These are phyloP conservation scores for Moesziomyces sp. DNA, from an alignment of 1,284 basidiomycete genomes.

Conservation along the genomic window DNA sequence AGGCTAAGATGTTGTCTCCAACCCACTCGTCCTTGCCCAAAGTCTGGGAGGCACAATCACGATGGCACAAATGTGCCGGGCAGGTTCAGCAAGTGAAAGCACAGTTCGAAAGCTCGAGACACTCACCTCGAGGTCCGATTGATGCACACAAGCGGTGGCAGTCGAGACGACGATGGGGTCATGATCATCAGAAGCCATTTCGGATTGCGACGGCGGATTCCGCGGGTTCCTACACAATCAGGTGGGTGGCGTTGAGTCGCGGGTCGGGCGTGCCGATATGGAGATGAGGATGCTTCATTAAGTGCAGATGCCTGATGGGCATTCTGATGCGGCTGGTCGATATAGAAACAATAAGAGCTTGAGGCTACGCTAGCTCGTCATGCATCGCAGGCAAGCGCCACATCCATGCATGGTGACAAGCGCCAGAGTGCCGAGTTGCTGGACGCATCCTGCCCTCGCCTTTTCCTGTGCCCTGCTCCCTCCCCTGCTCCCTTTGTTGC, in stretches of 20 bases:
- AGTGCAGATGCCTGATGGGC: background rate
- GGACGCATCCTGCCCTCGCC: no score
- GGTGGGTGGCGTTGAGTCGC: no score
- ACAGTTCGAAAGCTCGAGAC: background rate
- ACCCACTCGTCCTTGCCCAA: constrained; percentile 39
- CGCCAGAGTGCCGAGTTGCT: no score
- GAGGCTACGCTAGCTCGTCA: background rate
- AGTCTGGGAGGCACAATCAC: constrained; percentile 10
- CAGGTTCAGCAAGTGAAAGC: background rate
- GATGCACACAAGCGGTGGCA: constrained; percentile 31
- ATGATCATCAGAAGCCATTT: constrained; percentile 11
- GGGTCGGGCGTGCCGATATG: no score
- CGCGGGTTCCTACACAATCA: no score
- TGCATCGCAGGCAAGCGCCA: background rate
- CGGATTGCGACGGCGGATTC: constrained; percentile 1
- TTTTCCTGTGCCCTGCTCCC: no score
- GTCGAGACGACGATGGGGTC: constrained; percentile 36
- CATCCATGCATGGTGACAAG: background rate
- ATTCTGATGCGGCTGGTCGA: background rate
- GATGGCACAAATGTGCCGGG: background rate
- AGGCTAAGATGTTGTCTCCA: constrained; percentile 43
- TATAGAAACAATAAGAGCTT: no score
- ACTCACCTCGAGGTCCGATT: constrained; percentile 39
- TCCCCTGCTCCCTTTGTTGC: no score
- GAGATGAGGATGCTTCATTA: background rate